Percentiles rank a stretch among this genome's conserved stretches.
Conservation (phyloP, 805 yeast genomes). For the Candida ulmi region DNA sequence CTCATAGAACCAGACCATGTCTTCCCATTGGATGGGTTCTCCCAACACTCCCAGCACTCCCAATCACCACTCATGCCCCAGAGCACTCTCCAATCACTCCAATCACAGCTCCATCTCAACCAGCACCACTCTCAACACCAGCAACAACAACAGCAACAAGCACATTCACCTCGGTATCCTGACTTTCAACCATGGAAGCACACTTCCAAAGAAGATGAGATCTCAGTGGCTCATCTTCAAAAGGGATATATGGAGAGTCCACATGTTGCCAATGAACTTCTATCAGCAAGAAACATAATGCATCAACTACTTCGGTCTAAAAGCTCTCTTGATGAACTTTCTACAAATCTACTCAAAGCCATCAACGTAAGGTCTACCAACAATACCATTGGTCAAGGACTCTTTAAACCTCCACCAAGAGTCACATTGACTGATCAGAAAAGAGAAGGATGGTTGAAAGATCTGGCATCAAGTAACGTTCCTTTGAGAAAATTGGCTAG, state of each 20-base stretch:
- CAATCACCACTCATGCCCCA: no score
- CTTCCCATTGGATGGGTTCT: slow-evolving; percentile 24
- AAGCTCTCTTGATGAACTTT: slow-evolving; percentile 41
- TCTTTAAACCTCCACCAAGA: slow-evolving; percentile 78
- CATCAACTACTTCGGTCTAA: slow-evolving; percentile 22
- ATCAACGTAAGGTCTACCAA: slow-evolving; percentile 40
- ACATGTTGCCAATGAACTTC: slow-evolving; percentile 57
- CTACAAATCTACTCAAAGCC: slow-evolving; percentile 41
- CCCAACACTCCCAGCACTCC: not conserved
- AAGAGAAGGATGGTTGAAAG: slow-evolving; percentile 79
- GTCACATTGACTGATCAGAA: slow-evolving; percentile 87
- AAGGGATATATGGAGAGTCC: slow-evolving; percentile 70
- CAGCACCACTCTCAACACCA: slow-evolving; percentile 2
- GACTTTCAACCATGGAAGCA: slow-evolving; percentile 73
- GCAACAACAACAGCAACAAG: not conserved
- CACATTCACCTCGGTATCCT: slow-evolving; percentile 40
- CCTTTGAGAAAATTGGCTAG: slow-evolving; percentile 66
- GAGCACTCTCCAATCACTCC: not conserved
- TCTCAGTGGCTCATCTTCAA: slow-evolving; percentile 52
- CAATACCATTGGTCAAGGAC: slow-evolving; percentile 41
- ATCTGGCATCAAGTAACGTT: slow-evolving; percentile 60
- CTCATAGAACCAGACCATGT: slow-evolving; percentile 29
- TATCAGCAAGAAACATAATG: slow-evolving; percentile 59
- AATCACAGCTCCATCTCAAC: slow-evolving; percentile 2
- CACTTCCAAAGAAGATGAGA: slow-evolving; percentile 44